These are phyloP conservation scores for Suhomyces choctaworum DNA, from an alignment of 1,139 yeast genomes.

Conservation along the genomic window DNA sequence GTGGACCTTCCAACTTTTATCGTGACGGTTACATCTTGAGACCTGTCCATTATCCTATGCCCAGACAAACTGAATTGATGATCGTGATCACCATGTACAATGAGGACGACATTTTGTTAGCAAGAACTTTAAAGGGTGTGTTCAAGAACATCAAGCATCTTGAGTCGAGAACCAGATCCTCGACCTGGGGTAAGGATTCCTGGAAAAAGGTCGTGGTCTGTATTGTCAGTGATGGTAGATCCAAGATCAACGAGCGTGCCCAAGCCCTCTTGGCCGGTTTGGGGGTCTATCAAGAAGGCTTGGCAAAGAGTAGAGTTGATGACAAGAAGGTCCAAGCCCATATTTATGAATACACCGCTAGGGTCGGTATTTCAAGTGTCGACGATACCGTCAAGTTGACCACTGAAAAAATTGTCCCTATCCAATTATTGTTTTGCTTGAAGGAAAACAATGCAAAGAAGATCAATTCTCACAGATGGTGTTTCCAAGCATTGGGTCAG, in stretches of 20 bases:
- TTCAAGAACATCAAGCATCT: conserved; percentile 50
- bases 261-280: conserved; percentile 50
- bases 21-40: conserved; percentile 47
- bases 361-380: conserved; percentile 49
- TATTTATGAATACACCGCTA: conserved; percentile 49
- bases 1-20: conserved; percentile 51
- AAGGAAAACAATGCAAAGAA: conserved; percentile 50
- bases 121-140: conserved; percentile 49
- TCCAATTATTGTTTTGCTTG: conserved; percentile 47
- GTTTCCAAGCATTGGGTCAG: conserved; percentile 50
- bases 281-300: conserved; percentile 52
- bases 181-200: conserved; percentile 50
- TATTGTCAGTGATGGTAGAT: conserved; percentile 50
- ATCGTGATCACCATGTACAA: conserved; percentile 51
- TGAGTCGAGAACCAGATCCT: conserved; percentile 43
- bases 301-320: conserved; percentile 49
- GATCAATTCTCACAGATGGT: conserved; percentile 53
- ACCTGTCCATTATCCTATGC: conserved; percentile 48
- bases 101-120: conserved; percentile 49
- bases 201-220: conserved; percentile 53
- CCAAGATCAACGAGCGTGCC: conserved; percentile 49
- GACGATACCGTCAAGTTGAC: conserved; percentile 50
- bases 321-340: conserved; percentile 50
- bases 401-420: conserved; percentile 51
- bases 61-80: conserved; percentile 49